Evolutionary conservation across 495 filamentous ascomycete species (phyloP).

Genomic region (Copromyces sp.): DNA sequence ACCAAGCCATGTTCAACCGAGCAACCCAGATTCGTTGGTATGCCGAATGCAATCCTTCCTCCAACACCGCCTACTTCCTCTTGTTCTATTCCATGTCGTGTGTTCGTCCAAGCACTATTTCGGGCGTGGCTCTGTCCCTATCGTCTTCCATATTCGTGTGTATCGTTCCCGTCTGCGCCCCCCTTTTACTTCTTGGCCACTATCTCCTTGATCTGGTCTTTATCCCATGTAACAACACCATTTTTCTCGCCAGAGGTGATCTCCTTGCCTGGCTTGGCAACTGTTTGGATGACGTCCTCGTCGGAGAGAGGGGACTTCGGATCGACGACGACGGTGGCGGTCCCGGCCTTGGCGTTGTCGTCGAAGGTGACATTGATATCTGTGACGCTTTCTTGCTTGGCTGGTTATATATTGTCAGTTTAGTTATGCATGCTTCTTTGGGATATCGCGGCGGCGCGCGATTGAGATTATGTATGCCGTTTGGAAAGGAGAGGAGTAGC

Average conservation of each 20-base stretch:
- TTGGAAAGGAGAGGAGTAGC: not conserved
- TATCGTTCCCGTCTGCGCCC: not conserved
- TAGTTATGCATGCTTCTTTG: conserved; percentile 6
- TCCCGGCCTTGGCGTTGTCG: conserved; percentile 35
- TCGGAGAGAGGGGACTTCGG: conserved; percentile 46
- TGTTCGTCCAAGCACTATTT: not conserved
- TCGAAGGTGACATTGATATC: too few species aligned
- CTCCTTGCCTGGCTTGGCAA: conserved; percentile 92
- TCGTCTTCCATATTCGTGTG: not conserved
- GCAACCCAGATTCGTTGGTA: not conserved
- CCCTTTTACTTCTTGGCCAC: not conserved
- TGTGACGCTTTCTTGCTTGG: too few species aligned
- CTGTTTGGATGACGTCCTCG: conserved; percentile 72
- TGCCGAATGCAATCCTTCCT: not conserved
- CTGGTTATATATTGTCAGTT: not conserved
- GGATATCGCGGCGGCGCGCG: not conserved
- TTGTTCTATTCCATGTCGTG: not conserved
- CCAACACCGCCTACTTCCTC: not conserved
- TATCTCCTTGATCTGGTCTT: too few species aligned
- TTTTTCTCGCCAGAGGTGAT: conserved; percentile 56
- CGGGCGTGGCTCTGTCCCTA: not conserved
- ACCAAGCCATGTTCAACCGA: not conserved
- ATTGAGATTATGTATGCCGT: not conserved
- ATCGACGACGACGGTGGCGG: conserved; percentile 60
- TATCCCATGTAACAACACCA: not conserved